phyloP scores from a whole-genome alignment of 495 filamentous ascomycete species.

The Penicillium flavigenum region DNA sequence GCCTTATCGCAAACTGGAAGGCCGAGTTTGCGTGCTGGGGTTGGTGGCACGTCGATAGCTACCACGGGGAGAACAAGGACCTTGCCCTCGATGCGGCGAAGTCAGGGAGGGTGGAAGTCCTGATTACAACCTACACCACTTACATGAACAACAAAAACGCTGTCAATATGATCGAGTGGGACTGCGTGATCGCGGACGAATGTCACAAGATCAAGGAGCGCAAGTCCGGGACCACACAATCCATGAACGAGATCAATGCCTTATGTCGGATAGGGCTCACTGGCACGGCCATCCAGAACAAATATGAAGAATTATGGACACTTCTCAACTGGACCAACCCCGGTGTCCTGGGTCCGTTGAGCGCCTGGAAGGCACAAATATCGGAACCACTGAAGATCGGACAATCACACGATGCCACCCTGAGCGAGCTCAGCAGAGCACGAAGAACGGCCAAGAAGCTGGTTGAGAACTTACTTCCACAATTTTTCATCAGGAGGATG shows the following conservation, averaged over 20 bases:
- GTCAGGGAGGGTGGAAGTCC: constrained; percentile 75
- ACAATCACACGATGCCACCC: constrained; percentile 90
- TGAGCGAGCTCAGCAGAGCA: constrained; percentile 75
- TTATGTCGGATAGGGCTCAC: constrained; percentile 92
- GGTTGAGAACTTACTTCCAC: constrained; percentile 82
- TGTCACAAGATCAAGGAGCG: constrained; percentile 90
- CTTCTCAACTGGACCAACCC: constrained; percentile 97
- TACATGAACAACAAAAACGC: constrained; percentile 73
- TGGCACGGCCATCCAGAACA: constrained; percentile 96
- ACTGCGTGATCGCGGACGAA: constrained; percentile 96
- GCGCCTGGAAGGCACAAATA: constrained; percentile 75
- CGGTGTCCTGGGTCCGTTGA: constrained; percentile 74
- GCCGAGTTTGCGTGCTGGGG: constrained; percentile 86
- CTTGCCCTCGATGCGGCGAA: constrained; percentile 70
- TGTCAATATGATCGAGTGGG: constrained; percentile 88
- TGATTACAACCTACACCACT: constrained; percentile 91
- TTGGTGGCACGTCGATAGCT: constrained; percentile 88
- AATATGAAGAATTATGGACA: constrained; percentile 97
- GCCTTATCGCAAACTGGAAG: constrained; percentile 86
- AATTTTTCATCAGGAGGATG: constrained; percentile 90
- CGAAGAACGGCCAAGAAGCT: constrained; percentile 82
- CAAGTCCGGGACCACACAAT: constrained; percentile 70
- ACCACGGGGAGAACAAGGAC: constrained; percentile 74
- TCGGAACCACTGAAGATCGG: constrained; percentile 78
- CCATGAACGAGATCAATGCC: constrained; percentile 90